Base-by-base conservation (phyloP, 2,329 filamentous ascomycete species). In the Ophiostoma tasmaniense region DNA sequence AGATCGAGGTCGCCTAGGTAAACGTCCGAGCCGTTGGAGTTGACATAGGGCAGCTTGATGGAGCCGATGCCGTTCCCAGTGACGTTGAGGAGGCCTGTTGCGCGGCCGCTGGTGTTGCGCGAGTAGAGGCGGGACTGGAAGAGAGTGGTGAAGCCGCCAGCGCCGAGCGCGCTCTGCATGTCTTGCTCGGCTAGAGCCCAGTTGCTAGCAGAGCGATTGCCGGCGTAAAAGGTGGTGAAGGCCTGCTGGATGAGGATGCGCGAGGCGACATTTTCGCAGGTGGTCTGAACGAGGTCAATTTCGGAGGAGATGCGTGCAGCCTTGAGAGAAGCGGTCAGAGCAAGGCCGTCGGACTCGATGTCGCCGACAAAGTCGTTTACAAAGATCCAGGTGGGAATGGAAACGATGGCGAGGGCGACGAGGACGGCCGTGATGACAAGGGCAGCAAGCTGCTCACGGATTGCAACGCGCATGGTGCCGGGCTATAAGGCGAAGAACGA, bases 261-360 rank as follows among this genome's bases (percentile, higher is more conserved):
- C 0, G 91, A 93, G 7, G 89, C 82, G 62, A 95, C 89, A 68
- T 90, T 89, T 68, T 84, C 82, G 75, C 89, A 90, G 70, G 88
- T 89, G 39, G 90, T 90, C 79, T 93, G 87, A 73, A 96, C 87
- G 67, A 97, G 84, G 67, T 91, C 83, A 68, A 97, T 85, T 76
- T 92, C 90, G 67, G 91, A 89, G 6, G 90, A 83, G 72, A 97
- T 84, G 76, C 94, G 90, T 37, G 90, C 88, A 25, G 93, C 90
- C 78, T 97, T 97, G 76, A 97, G 87, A 2, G 90, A 93, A 7
- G 93, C 93, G 1, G 92, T 92, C 71, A 97, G 83, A 33, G 88
- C 81, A 65, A 97, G 85, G 67, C 89, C 85, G 67, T 85, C 83
- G 14, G 85, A 79, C 76, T 84, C 81, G 73, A 87, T 81, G 67